Percentiles rank a stretch among this genome's conserved stretches.
Evolutionary conservation across 2,329 filamentous ascomycete genomes (phyloP).

Genomic region (Zymoseptoria ardabiliae): DNA sequence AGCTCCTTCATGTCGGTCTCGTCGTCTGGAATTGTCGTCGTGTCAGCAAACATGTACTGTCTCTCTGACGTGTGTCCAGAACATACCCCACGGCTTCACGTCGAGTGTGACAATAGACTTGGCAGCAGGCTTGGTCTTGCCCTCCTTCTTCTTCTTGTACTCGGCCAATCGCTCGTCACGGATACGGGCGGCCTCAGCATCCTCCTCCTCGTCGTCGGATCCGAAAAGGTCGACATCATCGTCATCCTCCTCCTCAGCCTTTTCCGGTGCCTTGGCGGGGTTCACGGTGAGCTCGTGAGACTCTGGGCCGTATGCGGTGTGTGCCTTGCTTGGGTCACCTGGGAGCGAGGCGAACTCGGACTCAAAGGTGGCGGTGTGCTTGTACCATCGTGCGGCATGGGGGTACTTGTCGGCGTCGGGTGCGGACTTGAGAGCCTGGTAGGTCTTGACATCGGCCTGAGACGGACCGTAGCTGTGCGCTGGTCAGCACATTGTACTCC

Average conservation of each 20-base stretch:
- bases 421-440: slow-evolving; percentile 73
- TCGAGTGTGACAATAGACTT: slow-evolving; percentile 96
- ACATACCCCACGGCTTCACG: slow-evolving; percentile 97
- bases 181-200: slow-evolving; percentile 73
- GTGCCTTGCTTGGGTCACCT: slow-evolving; percentile 82
- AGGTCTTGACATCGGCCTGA: slow-evolving; percentile 93
- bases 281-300: slow-evolving; percentile 68
- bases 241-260: slow-evolving; percentile 55
- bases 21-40: slow-evolving; percentile 53
- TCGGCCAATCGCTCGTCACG: slow-evolving; percentile 86
- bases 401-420: slow-evolving; percentile 85
- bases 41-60: neutral
- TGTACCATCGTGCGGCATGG: slow-evolving; percentile 95
- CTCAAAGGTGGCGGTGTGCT: slow-evolving; percentile 91
- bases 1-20: slow-evolving; percentile 85
- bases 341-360: slow-evolving; percentile 84
- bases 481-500: slow-evolving; percentile 10
- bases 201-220: slow-evolving; percentile 88
- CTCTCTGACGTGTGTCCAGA: slow-evolving; percentile 31
- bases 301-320: slow-evolving; percentile 88
- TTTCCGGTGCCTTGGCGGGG: slow-evolving; percentile 73
- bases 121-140: slow-evolving; percentile 82
- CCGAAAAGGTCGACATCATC: slow-evolving; percentile 92
- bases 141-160: slow-evolving; percentile 95
- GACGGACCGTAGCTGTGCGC: slow-evolving; percentile 57